Conservation (phyloP, 805 yeast species). For the Diddensiella caesifluorescens region DNA sequence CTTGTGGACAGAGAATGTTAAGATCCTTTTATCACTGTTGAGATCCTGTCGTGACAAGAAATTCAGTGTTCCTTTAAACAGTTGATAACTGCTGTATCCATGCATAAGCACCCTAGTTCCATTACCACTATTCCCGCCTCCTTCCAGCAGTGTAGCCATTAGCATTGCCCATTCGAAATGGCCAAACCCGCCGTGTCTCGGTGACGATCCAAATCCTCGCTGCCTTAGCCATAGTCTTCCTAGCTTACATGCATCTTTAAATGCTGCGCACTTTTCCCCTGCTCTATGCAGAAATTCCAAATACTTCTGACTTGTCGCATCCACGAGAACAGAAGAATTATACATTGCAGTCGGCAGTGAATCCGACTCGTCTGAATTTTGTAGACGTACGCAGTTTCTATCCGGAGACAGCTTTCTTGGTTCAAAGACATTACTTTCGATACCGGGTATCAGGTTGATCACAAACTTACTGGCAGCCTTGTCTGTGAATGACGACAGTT, state of each 20-base stretch:
- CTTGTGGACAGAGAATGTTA: conserved; percentile 16
- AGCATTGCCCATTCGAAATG: conserved; percentile 81
- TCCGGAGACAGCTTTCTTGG: conserved; percentile 70
- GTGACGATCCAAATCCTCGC: conserved; percentile 65
- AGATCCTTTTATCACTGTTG: conserved; percentile 26
- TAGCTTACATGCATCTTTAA: conserved; percentile 78
- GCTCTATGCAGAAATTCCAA: conserved; percentile 71
- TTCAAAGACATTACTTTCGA: conserved; percentile 68
- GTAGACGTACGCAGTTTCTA: conserved; percentile 76
- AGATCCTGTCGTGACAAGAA: conserved; percentile 80
- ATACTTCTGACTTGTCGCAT: conserved; percentile 62
- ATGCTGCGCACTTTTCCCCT: conserved; percentile 71
- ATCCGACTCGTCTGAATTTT: conserved; percentile 34
- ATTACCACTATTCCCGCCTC: conserved; percentile 58
- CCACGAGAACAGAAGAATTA: conserved; percentile 72
- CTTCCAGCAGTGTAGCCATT: conserved; percentile 75
- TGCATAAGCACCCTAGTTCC: conserved; percentile 74
- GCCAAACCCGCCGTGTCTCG: conserved; percentile 79
- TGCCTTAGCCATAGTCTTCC: conserved; percentile 90
- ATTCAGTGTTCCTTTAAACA: conserved; percentile 82
- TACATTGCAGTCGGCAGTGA: conserved; percentile 76
- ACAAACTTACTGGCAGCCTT: conserved; percentile 54
- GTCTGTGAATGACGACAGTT: conserved; percentile 32
- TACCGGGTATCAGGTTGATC: conserved; percentile 67
- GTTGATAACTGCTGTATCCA: conserved; percentile 89